Evolutionary conservation across 2,329 filamentous ascomycete species (phyloP), one percentile per base, ranked within the genome.

Genomic region (Plenodomus lindquistii): DNA sequence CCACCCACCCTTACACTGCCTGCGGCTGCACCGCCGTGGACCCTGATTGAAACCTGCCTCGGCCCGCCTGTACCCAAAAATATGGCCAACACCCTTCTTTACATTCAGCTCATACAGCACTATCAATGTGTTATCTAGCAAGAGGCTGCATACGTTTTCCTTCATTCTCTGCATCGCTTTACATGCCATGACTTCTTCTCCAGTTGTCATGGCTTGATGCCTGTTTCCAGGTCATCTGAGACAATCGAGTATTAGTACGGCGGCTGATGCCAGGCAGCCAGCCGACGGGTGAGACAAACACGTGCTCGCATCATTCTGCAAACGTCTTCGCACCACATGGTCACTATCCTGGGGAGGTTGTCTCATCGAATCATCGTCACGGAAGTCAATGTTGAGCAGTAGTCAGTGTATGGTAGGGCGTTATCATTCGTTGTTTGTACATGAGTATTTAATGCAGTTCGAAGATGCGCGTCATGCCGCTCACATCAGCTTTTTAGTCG

Each of bases 1-100:
- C 55, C 50, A 51, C 48, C 49, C 50, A 38, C 54, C 34, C 48
- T 44, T 48, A 49, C 52, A 36, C 15, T 6, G 34, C 34, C 34
- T 36, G 17, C 34, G 15, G 6, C 34, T 7, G 3, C 11, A 15
- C 27, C 27, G 43, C 37, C 35, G 15, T 13, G 15, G 27, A 31
- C 27, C 27, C 27, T 31, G 27, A 31, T 4, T 31, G 27, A 11
- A 13, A 13, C n/a, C 11, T 31, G 27, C 27, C 27, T 31, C 11
- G 22, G 11, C 6, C 27, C 27, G 6, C 10, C 15, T 31, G 11
- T 31, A 31, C 27, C 22, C 11, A 24, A n/a, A n/a, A n/a, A n/a
- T n/a, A n/a, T n/a, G n/a, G n/a, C n/a, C n/a, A n/a, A n/a, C n/a
- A n/a, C n/a, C n/a, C n/a, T n/a, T n/a, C n/a, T n/a, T n/a, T n/a